Conservation (phyloP, 106 monocot species). For the Dioscorea zingiberensis region DNA sequence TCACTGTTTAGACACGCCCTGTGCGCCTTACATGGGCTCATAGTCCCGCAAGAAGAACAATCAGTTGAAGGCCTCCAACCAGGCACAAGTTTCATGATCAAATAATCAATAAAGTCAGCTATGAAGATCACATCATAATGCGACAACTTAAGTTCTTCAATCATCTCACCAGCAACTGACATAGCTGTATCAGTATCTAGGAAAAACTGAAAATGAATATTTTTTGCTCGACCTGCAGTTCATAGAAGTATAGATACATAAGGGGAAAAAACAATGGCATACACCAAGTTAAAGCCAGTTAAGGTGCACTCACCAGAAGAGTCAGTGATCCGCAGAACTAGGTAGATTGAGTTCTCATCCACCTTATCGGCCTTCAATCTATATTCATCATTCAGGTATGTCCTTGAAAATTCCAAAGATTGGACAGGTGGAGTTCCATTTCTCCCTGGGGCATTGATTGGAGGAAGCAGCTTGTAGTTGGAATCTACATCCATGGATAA, state of each 20-base stretch:
- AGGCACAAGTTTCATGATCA: conserved; percentile 50
- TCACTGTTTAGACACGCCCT: not conserved
- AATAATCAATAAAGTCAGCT: conserved; percentile 59
- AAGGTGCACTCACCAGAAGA: conserved; percentile 26
- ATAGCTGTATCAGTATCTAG: conserved; percentile 55
- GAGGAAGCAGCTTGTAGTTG: conserved; percentile 11
- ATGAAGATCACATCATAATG: conserved; percentile 58
- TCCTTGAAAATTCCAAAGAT: conserved; percentile 36
- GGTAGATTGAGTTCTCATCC: conserved; percentile 22
- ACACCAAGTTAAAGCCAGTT: not conserved
- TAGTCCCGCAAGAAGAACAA: conserved; percentile 17
- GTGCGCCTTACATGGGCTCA: conserved; percentile 10
- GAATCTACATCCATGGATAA: conserved; percentile 31
- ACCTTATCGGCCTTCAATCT: conserved; percentile 40
- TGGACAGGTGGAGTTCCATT: not conserved
- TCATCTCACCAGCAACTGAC: conserved; percentile 59
- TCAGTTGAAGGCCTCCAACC: conserved; percentile 29
- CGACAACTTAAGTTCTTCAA: conserved; percentile 39
- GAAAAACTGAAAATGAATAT: conserved; percentile 52
- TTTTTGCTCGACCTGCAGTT: conserved; percentile 26
- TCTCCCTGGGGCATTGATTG: conserved; percentile 2
- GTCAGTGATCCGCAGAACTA: conserved; percentile 37
- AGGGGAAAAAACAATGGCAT: not conserved
- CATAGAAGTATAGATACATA: not conserved
- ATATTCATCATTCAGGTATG: conserved; percentile 34